These are phyloP conservation scores for Kazachstania bromeliacearum DNA, from an alignment of 805 yeast genomes.

Conservation along the genomic window DNA sequence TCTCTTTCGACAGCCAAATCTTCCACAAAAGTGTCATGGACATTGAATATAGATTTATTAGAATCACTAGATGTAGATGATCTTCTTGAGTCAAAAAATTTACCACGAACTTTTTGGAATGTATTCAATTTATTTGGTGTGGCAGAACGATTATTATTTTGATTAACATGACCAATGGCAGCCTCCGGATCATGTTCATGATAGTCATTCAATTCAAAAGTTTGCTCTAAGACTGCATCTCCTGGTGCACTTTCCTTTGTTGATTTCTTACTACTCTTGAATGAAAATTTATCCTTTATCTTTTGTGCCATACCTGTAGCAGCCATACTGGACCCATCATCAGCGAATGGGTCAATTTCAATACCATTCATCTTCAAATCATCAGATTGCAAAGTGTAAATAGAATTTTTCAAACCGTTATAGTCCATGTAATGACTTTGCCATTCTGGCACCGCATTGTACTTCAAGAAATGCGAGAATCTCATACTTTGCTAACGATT, in stretches of 20 bases:
- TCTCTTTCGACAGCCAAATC: slow-evolving; percentile 39
- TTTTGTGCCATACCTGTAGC: background rate
- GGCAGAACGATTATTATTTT: background rate
- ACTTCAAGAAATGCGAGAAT: slow-evolving; percentile 57
- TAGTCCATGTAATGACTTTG: slow-evolving; percentile 70
- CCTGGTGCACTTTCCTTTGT: background rate
- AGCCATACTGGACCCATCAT: background rate
- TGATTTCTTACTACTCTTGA: slow-evolving; percentile 2
- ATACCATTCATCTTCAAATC: slow-evolving; percentile 15
- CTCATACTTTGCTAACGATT: too few species aligned
- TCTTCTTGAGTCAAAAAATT: slow-evolving; percentile 8
- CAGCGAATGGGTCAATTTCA: background rate
- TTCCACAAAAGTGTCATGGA: slow-evolving; percentile 37
- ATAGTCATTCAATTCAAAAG: slow-evolving; percentile 23
- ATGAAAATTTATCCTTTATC: slow-evolving; percentile 1
- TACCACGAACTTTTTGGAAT: slow-evolving; percentile 12
- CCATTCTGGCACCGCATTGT: slow-evolving; percentile 82
- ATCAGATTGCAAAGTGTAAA: slow-evolving; percentile 45
- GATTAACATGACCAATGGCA: background rate
- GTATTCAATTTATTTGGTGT: background rate
- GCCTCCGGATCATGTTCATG: slow-evolving; percentile 2
- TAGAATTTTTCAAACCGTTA: slow-evolving; percentile 45
- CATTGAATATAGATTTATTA: slow-evolving; percentile 26
- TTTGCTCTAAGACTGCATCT: slow-evolving; percentile 9
- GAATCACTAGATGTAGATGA: slow-evolving; percentile 17